Evolutionary conservation across 116 monocot genomes (phyloP).

Genomic region (Iris pallida): DNA sequence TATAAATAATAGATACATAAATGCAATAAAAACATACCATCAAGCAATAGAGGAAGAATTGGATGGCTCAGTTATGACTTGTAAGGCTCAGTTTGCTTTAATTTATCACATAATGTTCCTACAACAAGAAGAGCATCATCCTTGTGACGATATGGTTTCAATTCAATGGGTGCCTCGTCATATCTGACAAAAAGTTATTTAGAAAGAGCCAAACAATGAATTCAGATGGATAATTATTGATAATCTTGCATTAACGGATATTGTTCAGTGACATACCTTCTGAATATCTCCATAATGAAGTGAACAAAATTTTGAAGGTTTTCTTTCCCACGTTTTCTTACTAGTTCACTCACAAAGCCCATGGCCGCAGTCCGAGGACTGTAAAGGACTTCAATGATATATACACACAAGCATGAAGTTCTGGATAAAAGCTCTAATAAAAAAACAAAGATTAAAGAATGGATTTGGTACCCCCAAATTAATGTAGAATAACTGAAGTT

Average conservation of each 20-base stretch:
- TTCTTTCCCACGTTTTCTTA: slow-evolving; percentile 82
- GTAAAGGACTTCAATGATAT: slow-evolving; percentile 95
- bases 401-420: slow-evolving; percentile 27
- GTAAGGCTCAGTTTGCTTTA: slow-evolving; percentile 97
- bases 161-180: slow-evolving; percentile 60
- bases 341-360: slow-evolving; percentile 95
- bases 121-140: slow-evolving; percentile 99
- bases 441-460: background rate
- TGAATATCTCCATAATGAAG: slow-evolving; percentile 85
- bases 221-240: too few relatives aligned
- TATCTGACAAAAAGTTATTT: too few relatives aligned
- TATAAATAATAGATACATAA: background rate
- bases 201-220: too few relatives aligned
- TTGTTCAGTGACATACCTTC: slow-evolving; percentile 52
- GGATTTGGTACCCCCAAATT: background rate
- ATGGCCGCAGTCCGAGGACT: slow-evolving; percentile 97
- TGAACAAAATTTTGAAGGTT: slow-evolving; percentile 90
- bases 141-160: slow-evolving; percentile 89
- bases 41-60: slow-evolving; percentile 86
- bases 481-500: background rate
- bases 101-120: slow-evolving; percentile 92
- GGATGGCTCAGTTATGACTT: slow-evolving; percentile 89
- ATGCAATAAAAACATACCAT: slow-evolving; percentile 52
- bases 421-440: background rate
- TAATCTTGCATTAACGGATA: too few relatives aligned